These are phyloP conservation scores for Clonostachys solani DNA, from an alignment of 2,329 filamentous ascomycete species.

Conservation along the genomic window DNA sequence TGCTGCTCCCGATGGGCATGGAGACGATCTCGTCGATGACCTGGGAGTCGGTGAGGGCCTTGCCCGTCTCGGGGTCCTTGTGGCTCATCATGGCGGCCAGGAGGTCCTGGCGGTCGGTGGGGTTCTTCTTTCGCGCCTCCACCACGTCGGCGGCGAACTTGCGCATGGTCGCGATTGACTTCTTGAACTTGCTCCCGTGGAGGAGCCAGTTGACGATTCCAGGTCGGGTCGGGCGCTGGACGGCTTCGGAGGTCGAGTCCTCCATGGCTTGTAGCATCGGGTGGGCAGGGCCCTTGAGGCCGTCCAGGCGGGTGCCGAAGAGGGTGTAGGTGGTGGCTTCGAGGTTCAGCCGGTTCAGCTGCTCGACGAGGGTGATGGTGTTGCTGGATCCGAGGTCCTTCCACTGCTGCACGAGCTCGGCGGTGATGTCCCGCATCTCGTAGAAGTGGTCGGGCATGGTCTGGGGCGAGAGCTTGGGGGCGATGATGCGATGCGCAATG, in stretches of 20 bases:
- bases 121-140: conserved; percentile 46
- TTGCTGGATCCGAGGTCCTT: conserved; percentile 25
- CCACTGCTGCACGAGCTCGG: conserved; percentile 48
- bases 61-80: conserved; percentile 58
- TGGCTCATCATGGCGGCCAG: conserved; percentile 55
- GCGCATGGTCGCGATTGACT: conserved; percentile 48
- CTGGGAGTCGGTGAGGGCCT: conserved; percentile 50
- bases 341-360: conserved; percentile 49
- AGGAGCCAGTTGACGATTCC: conserved; percentile 47
- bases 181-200: conserved; percentile 48
- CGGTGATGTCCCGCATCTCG: conserved; percentile 43
- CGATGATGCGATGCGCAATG: conserved; percentile 47
- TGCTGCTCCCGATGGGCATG: conserved; percentile 57
- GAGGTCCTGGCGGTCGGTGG: conserved; percentile 51
- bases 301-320: conserved; percentile 44
- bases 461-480: conserved; percentile 31
- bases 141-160: conserved; percentile 53
- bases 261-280: conserved; percentile 50
- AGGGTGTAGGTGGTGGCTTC: conserved; percentile 45
- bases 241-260: conserved; percentile 48
- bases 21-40: conserved; percentile 66
- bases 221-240: conserved; percentile 48
- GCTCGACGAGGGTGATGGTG: conserved; percentile 36
- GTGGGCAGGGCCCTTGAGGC: conserved; percentile 38
- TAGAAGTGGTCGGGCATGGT: conserved; percentile 28